phyloP scores from a whole-genome alignment of 2,329 filamentous ascomycete genomes.

The Xylariomycetidae sp. region DNA sequence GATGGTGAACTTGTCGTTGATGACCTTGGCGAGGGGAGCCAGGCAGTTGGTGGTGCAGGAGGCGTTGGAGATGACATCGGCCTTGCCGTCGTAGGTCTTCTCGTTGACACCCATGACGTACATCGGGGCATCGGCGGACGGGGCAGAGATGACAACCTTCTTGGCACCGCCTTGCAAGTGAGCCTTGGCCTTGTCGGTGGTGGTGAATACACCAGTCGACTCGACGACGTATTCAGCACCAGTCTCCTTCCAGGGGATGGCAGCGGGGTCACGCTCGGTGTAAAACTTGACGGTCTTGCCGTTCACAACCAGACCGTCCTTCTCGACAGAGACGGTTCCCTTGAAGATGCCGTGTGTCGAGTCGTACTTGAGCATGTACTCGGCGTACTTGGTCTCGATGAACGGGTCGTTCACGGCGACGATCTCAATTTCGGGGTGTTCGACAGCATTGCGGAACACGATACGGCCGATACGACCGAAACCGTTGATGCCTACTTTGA shows the following conservation, averaged over 20 bases:
- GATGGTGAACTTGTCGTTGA: conserved; percentile 97
- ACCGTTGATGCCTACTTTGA: conserved; percentile 96
- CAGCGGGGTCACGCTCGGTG: conserved; percentile 81
- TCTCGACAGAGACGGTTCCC: conserved; percentile 72
- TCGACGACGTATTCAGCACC: conserved; percentile 93
- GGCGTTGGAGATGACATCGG: conserved; percentile 96
- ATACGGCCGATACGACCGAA: conserved; percentile 99
- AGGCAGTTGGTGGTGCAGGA: conserved; percentile 99
- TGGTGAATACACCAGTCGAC: conserved; percentile 99
- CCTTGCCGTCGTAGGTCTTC: conserved; percentile 83
- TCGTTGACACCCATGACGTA: conserved; percentile 99
- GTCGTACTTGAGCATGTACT: conserved; percentile 99
- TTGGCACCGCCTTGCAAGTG: conserved; percentile 97
- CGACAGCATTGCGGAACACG: conserved; percentile 95
- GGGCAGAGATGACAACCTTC: conserved; percentile 93
- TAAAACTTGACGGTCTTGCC: conserved; percentile 96
- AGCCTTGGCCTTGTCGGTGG: conserved; percentile 87
- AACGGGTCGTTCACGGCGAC: conserved; percentile 99
- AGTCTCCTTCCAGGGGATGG: conserved; percentile 85
- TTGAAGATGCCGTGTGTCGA: conserved; percentile 96
- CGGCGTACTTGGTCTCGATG: conserved; percentile 96
- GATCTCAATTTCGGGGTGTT: conserved; percentile 84
- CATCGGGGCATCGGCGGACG: conserved; percentile 96
- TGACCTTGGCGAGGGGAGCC: conserved; percentile 97
- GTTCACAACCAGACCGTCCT: conserved; percentile 76